Percentiles rank a stretch among this genome's conserved stretches.
Conservation (phyloP, 805 yeast genomes). For the Starmerella lactis-condensi region DNA sequence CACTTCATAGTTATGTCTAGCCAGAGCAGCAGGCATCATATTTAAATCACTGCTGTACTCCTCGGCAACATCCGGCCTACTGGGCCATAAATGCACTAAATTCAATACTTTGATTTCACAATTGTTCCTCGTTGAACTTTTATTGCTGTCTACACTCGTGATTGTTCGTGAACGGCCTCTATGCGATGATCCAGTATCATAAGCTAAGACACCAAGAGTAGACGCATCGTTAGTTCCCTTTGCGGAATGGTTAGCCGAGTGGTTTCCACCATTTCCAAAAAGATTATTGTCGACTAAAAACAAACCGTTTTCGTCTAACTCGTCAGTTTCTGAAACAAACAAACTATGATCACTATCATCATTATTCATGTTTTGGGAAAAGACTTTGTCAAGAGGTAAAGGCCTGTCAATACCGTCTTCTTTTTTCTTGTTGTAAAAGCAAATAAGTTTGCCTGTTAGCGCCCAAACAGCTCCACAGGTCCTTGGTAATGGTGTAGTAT, state of each 20-base stretch:
- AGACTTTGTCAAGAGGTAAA: constrained; percentile 14
- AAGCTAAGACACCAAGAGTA: constrained; percentile 1
- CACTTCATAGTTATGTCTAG: constrained; percentile 50
- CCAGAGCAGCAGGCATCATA: constrained; percentile 38
- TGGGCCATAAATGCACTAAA: constrained; percentile 53
- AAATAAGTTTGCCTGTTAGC: constrained; percentile 54
- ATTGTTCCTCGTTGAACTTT: neutral
- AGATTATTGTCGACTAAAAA: constrained; percentile 8
- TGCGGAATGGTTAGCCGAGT: constrained; percentile 9
- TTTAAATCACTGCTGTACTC: constrained; percentile 25
- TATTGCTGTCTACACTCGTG: constrained; percentile 1
- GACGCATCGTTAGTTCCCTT: neutral
- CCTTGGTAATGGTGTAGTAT: constrained; percentile 78
- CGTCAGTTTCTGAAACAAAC: constrained; percentile 14
- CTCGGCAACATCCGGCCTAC: constrained; percentile 40
- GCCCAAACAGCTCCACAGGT: constrained; percentile 91
- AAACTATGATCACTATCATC: constrained; percentile 9
- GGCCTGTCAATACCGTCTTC: constrained; percentile 14
- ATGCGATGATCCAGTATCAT: neutral
- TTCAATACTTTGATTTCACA: constrained; percentile 18
- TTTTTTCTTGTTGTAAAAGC: constrained; percentile 43
- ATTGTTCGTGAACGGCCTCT: constrained; percentile 1
- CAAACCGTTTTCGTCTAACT: too few species aligned
- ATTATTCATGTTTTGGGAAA: constrained; percentile 13
- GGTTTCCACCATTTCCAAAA: constrained; percentile 4